Evolutionary conservation across 805 yeast genomes (phyloP).

Genomic region (Metschnikowia reukaufii): DNA sequence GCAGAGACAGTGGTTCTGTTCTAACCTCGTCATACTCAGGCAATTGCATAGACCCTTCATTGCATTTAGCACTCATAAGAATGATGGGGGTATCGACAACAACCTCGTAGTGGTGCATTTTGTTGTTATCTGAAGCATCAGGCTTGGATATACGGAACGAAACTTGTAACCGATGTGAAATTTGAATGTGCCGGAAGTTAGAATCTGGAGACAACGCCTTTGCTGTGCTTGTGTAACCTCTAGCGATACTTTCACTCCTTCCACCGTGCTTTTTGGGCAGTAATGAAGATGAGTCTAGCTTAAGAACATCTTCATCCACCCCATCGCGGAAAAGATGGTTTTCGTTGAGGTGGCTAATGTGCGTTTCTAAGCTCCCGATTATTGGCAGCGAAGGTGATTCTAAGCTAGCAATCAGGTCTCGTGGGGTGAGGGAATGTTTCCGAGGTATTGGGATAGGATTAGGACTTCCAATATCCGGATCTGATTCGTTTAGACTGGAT

Average conservation of each 20-base stretch:
- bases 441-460: slow-evolving; percentile 6
- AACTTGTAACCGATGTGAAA: slow-evolving; percentile 68
- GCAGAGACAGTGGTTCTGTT: slow-evolving; percentile 1
- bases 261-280: slow-evolving; percentile 27
- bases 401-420: slow-evolving; percentile 11
- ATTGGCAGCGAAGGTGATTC: slow-evolving; percentile 29
- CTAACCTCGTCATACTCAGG: slow-evolving; percentile 38
- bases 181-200: slow-evolving; percentile 59
- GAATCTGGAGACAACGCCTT: slow-evolving; percentile 61
- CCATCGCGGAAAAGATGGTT: slow-evolving; percentile 8
- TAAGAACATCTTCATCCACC: slow-evolving; percentile 23
- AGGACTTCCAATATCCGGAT: slow-evolving; percentile 5
- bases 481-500: slow-evolving; percentile 16
- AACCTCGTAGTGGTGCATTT: slow-evolving; percentile 75
- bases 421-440: background rate
- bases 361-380: slow-evolving; percentile 42
- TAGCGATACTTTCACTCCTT: slow-evolving; percentile 30
- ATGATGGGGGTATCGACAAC: slow-evolving; percentile 75
- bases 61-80: slow-evolving; percentile 42
- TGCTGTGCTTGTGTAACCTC: slow-evolving; percentile 35
- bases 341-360: slow-evolving; percentile 27
- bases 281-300: slow-evolving; percentile 33
- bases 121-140: slow-evolving; percentile 45
- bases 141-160: slow-evolving; percentile 67
- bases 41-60: slow-evolving; percentile 40